Base-by-base conservation (phyloP, 129 eudicot genomes). In the Flaveria bidentis region DNA sequence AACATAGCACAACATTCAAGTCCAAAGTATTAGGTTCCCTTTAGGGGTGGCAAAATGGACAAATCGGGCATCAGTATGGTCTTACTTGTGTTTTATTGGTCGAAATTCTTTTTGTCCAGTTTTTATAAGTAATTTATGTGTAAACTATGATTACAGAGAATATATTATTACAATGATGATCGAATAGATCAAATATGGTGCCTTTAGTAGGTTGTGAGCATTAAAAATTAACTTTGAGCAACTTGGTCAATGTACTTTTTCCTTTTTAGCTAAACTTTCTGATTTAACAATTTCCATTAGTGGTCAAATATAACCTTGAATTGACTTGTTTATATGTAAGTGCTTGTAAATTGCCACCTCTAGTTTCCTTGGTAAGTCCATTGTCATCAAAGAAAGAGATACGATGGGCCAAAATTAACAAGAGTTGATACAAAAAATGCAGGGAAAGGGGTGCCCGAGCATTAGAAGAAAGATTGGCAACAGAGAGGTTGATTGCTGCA, bases 371-470 rank as follows among this genome's bases (percentile, higher is more conserved):
- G 7, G 41, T 36, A 36, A 36, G 5, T 36, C 8, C 41, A 36
- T 36, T 36, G 41, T 36, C 41, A 36, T 36, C 41, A 36, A 36
- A 33, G n/a, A 33, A 33, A 33, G 39, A 33, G 39, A 33, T 33
- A 42, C 5, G 33, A 13, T 45, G 41, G 23, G 14, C 53, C 5
- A 26, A n/a, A 44, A 57, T 25, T 1, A 44, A 22, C 9, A 9
- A 42, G 17, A 52, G 69, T 74, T 23, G 25, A 42, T 22, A 41
- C 41, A 22, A 28, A 74, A 80, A 88, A 28, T 69, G 72, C 90
- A 93, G 98, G 82, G 98, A 93, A 89, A 88, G 98, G 73, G 98
- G 98, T 69, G 97, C 96, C 10, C 90, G 97, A 42, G 97, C 98
- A 1, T 88, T 93, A 14, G 97, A 93, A 81, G 98, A 93, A 84